phyloP scores from a whole-genome alignment of 306 rosid species.

The Arachis stenosperma region DNA sequence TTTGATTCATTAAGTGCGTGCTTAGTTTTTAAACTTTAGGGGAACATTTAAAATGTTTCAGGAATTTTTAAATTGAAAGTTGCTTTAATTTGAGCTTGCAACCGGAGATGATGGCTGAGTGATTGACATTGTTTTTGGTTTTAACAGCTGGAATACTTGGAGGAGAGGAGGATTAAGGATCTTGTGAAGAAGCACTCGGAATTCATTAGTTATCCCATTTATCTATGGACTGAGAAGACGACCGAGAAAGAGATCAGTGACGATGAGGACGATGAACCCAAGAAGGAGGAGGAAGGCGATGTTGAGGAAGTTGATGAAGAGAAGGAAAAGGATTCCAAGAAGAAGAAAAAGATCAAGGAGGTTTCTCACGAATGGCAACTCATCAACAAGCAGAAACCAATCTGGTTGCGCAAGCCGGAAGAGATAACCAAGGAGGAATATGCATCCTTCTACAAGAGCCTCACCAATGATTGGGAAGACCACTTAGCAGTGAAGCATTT shows the following conservation, averaged over 20 bases:
- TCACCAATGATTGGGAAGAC: conserved; percentile 78
- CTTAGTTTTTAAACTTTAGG: too few species aligned
- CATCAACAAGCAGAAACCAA: conserved; percentile 78
- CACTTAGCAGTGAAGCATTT: conserved; percentile 77
- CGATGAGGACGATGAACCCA: conserved; percentile 70
- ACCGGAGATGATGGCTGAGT: background rate
- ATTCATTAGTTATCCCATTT: conserved; percentile 69
- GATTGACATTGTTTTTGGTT: background rate
- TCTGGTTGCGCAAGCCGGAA: conserved; percentile 80
- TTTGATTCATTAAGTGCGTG: background rate
- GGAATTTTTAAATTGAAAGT: too few species aligned
- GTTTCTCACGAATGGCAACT: conserved; percentile 72
- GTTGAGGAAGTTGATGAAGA: conserved; percentile 68
- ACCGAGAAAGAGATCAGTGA: conserved; percentile 73
- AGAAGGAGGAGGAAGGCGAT: conserved; percentile 67
- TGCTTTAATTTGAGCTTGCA: background rate
- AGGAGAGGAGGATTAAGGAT: conserved; percentile 71
- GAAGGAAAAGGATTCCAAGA: conserved; percentile 56
- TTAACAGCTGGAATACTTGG: conserved; percentile 66
- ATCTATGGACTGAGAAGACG: conserved; percentile 74
- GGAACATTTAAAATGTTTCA: too few species aligned
- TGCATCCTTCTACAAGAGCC: conserved; percentile 73
- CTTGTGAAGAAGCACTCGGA: conserved; percentile 81
- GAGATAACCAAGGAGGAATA: conserved; percentile 74
- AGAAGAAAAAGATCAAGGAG: conserved; percentile 73